A percentile compares a stretch with the other conserved stretches of the same genome.
Conservation (phyloP, 2,329 filamentous ascomycete genomes). For the Calonectria naviculata region DNA sequence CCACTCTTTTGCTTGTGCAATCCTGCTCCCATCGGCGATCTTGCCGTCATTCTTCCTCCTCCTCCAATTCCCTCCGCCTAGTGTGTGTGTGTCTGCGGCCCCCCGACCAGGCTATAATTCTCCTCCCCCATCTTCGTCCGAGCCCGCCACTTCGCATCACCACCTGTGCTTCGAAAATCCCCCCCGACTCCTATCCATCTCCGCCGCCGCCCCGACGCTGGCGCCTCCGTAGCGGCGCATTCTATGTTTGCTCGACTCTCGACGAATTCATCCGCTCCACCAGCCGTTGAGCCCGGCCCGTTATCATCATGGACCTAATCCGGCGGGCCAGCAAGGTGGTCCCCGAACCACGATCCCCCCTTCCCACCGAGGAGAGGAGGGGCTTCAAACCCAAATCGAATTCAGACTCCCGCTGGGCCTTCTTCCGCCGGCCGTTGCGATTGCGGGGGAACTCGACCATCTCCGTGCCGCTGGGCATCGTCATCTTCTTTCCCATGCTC, state of each 20-base stretch:
- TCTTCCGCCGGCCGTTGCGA: conserved; percentile 87
- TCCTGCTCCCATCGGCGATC: conserved; percentile 12
- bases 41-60: neutral
- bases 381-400: conserved; percentile 50
- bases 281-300: conserved; percentile 51
- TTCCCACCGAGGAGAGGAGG: conserved; percentile 63
- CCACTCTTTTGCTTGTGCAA: neutral
- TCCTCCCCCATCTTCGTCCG: neutral
- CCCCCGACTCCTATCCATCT: conserved; percentile 21
- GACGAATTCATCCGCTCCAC: conserved; percentile 49
- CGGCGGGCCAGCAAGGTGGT: conserved; percentile 65
- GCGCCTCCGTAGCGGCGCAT: conserved; percentile 34
- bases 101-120: neutral
- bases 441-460: conserved; percentile 92
- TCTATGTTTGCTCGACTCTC: conserved; percentile 36
- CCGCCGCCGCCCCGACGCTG: conserved; percentile 38
- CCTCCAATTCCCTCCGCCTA: neutral
- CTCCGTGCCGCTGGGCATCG: conserved; percentile 91
- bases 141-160: neutral
- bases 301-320: conserved; percentile 66
- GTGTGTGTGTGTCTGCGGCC: neutral
- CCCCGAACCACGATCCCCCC: conserved; percentile 54
- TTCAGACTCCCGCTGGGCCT: conserved; percentile 70
- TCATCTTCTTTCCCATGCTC: conserved; percentile 91
- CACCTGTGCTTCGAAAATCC: conserved; percentile 10